These are phyloP conservation scores for Rhizopogon vinicolor DNA, from an alignment of 768 basidiomycete genomes.

Conservation along the genomic window DNA sequence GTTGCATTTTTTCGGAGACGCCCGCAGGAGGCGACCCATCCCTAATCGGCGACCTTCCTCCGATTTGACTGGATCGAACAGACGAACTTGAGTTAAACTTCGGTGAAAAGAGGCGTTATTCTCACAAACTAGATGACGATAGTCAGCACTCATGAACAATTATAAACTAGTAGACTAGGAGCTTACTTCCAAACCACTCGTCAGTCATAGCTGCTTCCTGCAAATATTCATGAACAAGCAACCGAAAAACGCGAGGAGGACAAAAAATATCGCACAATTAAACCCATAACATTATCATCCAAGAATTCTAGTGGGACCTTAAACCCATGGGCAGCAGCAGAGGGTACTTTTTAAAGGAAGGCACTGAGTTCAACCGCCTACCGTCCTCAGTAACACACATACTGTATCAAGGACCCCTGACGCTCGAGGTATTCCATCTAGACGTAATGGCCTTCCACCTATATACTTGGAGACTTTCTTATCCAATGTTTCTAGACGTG, in stretches of 20 bases:
- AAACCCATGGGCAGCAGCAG: conserved; percentile 68
- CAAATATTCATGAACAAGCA: background rate
- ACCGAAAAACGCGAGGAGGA: background rate
- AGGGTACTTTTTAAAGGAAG: conserved; percentile 43
- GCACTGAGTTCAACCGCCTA: background rate
- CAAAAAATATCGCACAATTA: conserved; percentile 42
- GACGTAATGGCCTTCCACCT: conserved; percentile 60
- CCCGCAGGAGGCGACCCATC: conserved; percentile 75
- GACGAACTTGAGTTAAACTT: conserved; percentile 1
- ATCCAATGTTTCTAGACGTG: conserved; percentile 57
- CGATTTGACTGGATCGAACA: conserved; percentile 48
- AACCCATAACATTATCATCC: conserved; percentile 52
- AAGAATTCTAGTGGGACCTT: conserved; percentile 68
- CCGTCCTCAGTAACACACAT: background rate
- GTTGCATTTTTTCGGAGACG: conserved; percentile 54
- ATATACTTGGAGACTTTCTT: conserved; percentile 64
- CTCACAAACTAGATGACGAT: conserved; percentile 18
- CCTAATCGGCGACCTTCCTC: conserved; percentile 73
- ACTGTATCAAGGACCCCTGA: conserved; percentile 76
- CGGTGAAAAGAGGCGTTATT: background rate
- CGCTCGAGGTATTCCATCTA: conserved; percentile 73
- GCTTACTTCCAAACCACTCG: conserved; percentile 72
- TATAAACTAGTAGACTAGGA: background rate
- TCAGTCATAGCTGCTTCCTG: conserved; percentile 70
- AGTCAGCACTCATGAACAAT: background rate